A percentile compares a stretch with the other conserved stretches of the same genome.
These are phyloP conservation scores for Pyrenophora teres DNA, from an alignment of 2,329 filamentous ascomycete species.

Conservation along the genomic window DNA sequence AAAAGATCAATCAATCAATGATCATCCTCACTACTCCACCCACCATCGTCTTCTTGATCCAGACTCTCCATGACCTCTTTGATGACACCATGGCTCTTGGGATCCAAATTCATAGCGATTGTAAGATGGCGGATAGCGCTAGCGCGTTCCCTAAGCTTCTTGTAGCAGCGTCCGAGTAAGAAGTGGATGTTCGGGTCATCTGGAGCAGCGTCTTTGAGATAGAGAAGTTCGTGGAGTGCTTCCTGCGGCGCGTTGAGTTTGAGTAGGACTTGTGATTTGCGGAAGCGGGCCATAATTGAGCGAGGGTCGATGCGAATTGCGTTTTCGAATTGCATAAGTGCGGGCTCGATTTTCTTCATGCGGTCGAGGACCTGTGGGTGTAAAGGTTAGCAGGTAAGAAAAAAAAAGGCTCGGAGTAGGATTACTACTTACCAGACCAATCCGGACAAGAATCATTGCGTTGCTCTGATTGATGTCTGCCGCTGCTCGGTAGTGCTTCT, in stretches of 20 bases:
- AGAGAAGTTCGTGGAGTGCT: conserved; percentile 80
- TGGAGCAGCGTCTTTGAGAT: conserved; percentile 88
- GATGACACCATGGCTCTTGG: conserved; percentile 92
- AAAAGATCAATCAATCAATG: conserved; percentile 12
- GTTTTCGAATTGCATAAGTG: conserved; percentile 78
- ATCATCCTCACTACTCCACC: conserved; percentile 44
- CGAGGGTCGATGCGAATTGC: conserved; percentile 82
- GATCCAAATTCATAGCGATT: conserved; percentile 91
- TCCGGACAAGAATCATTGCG: conserved; percentile 87
- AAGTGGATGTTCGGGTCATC: conserved; percentile 98
- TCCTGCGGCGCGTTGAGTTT: conserved; percentile 70
- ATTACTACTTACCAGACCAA: conserved; percentile 69
- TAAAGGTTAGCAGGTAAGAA: neutral
- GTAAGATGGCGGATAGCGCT: conserved; percentile 93
- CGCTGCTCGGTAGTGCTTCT: conserved; percentile 87
- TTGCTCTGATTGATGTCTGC: conserved; percentile 92
- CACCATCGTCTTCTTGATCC: conserved; percentile 68
- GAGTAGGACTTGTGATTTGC: conserved; percentile 87
- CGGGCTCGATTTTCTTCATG: conserved; percentile 78
- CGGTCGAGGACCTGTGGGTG: conserved; percentile 69
- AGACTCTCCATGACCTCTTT: conserved; percentile 96
- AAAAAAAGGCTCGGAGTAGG: neutral
- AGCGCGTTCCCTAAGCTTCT: conserved; percentile 63
- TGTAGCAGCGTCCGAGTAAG: conserved; percentile 78
- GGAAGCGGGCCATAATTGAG: conserved; percentile 84